Base-by-base conservation (phyloP, 2,329 filamentous ascomycete genomes). In the Venturia effusa region DNA sequence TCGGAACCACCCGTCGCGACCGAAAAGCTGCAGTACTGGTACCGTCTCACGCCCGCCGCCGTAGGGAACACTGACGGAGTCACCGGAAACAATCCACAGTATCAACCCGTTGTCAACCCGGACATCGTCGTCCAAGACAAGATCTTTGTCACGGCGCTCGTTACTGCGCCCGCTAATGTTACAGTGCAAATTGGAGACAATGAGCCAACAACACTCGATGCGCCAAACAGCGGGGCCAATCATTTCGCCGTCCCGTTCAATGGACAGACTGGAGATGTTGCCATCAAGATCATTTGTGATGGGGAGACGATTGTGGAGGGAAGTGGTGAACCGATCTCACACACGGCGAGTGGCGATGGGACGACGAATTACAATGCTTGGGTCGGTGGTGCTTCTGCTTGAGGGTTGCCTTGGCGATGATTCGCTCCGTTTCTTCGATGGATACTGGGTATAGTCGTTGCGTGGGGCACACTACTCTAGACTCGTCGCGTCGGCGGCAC, bases 21-120 rank as follows among this genome's bases (percentile, higher is more conserved):
- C 5, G 64, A 79, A 64, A 74, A 70, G 5, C 71, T 78, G 5
- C 69, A 75, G 2, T 76, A 73, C 54, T 80, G 79, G 78, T 80
- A 80, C 67, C 74, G 78, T 22, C 75, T 74, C 3, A 73, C 72
- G 5, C 75, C 74, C 0, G 73, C 69, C 3, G 65, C 61, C 2
- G 70, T 75, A 15, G 77, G 78, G 40, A 65, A 68, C 17, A 72
- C 76, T 17, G 74, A 76, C 17, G 77, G 76, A 71, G 72, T 73
- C 68, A 71, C 68, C 0, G 67, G 75, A 48, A 71, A 74, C 65
- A 40, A 67, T 41, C 15, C 15, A 4, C 43, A 45, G 59, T 64
- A 65, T 63, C 62, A 67, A 54, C 74, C 75, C 15, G 67, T 65
- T 5, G 68, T 68, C 34, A 45, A 64, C 1, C 66, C 71, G 1